phyloP scores from a whole-genome alignment of 257 asterid species.

The Sherardia arvensis region DNA sequence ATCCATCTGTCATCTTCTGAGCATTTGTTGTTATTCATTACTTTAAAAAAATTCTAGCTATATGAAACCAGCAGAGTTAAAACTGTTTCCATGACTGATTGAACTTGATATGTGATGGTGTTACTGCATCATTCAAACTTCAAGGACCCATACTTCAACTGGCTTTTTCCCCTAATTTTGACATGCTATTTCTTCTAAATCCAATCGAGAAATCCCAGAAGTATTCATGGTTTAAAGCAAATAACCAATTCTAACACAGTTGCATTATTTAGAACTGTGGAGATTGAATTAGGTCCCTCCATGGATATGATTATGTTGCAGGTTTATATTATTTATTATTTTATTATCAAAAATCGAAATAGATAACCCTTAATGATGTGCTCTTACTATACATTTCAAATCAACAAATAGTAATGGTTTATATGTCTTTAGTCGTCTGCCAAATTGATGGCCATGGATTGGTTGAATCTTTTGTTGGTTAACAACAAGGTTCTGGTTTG shows the following conservation, averaged over 20 bases:
- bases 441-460: background rate
- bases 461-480: background rate
- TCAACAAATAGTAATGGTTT: background rate
- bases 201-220: background rate
- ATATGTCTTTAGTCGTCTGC: background rate
- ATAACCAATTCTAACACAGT: background rate
- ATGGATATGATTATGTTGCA: too few species aligned
- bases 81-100: background rate
- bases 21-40: background rate
- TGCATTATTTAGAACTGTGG: background rate
- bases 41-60: background rate
- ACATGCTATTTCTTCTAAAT: background rate
- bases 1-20: constrained; percentile 24
- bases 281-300: background rate
- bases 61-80: too few species aligned
- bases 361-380: background rate
- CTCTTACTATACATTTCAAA: background rate
- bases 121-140: background rate
- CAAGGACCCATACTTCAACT: background rate
- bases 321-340: too few species aligned
- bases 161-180: background rate
- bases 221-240: background rate
- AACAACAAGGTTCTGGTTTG: background rate
- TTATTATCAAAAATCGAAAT: background rate
- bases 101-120: background rate